Percentiles rank a stretch among this genome's conserved stretches.
These are phyloP conservation scores for Lophiotrema nucula DNA, from an alignment of 495 filamentous ascomycete species.

Conservation along the genomic window DNA sequence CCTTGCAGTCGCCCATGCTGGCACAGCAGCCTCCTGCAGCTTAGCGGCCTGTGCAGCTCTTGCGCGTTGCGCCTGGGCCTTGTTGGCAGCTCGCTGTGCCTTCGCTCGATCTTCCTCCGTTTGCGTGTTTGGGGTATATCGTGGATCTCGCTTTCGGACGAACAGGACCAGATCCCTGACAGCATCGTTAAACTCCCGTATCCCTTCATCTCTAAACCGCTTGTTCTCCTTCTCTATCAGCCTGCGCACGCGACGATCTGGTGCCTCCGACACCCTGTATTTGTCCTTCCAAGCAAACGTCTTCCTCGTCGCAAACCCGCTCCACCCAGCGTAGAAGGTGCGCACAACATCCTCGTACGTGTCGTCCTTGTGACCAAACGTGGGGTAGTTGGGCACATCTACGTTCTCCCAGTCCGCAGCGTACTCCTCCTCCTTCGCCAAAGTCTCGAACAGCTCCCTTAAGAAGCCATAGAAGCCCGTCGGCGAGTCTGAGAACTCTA, in stretches of 20 bases:
- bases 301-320: conserved; percentile 78
- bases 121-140: conserved; percentile 67
- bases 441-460: conserved; percentile 67
- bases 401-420: conserved; percentile 67
- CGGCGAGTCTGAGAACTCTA: conserved; percentile 73
- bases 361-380: conserved; percentile 71
- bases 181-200: conserved; percentile 88
- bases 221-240: conserved; percentile 96
- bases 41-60: conserved; percentile 78
- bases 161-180: conserved; percentile 86
- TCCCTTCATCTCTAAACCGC: conserved; percentile 73
- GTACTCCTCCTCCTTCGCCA: conserved; percentile 76
- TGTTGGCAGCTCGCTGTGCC: conserved; percentile 70
- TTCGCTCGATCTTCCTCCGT: conserved; percentile 79
- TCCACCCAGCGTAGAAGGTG: conserved; percentile 81
- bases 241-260: conserved; percentile 77
- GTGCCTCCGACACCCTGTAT: conserved; percentile 78
- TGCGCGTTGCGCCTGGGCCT: conserved; percentile 80
- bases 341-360: conserved; percentile 68
- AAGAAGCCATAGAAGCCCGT: conserved; percentile 81
- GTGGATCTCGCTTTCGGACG: conserved; percentile 87
- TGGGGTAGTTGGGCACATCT: conserved; percentile 64
- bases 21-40: conserved; percentile 61
- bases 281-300: conserved; percentile 85
- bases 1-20: conserved; percentile 72